Conservation (phyloP, 2,329 filamentous ascomycete genomes). For the Diaporthe capsici region DNA sequence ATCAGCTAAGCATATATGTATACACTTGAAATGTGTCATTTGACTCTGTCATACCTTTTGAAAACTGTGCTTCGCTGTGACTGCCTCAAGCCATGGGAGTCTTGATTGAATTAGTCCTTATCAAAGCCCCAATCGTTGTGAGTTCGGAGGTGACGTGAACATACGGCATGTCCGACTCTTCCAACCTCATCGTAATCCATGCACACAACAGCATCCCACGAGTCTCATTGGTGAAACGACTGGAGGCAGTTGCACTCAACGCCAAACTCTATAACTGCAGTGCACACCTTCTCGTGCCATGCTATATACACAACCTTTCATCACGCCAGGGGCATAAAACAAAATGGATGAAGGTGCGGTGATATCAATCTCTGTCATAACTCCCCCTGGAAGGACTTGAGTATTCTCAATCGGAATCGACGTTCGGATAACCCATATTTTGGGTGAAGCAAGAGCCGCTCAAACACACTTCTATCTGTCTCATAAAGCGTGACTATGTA, state of each 20-base stretch:
- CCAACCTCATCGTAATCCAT: not conserved
- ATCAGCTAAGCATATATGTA: not conserved
- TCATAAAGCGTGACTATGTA: not conserved
- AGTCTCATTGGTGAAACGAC: not conserved
- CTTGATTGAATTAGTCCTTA: not conserved
- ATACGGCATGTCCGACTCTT: not conserved
- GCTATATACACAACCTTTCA: not conserved
- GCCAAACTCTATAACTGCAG: not conserved
- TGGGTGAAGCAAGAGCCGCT: not conserved
- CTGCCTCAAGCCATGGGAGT: not conserved
- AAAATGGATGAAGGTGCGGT: not conserved
- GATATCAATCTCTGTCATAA: not conserved
- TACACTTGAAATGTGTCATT: not conserved
- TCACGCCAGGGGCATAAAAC: not conserved
- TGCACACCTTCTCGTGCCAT: not conserved
- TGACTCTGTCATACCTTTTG: not conserved
- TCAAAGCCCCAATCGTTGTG: not conserved
- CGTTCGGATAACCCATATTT: not conserved
- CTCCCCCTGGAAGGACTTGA: not conserved
- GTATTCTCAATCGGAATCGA: not conserved
- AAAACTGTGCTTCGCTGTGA: not conserved
- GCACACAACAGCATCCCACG: not conserved
- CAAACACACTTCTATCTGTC: not conserved
- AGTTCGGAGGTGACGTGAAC: not conserved
- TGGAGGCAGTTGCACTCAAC: not conserved